Base-by-base conservation (phyloP, 495 filamentous ascomycete species). In the Neurospora sp. region DNA sequence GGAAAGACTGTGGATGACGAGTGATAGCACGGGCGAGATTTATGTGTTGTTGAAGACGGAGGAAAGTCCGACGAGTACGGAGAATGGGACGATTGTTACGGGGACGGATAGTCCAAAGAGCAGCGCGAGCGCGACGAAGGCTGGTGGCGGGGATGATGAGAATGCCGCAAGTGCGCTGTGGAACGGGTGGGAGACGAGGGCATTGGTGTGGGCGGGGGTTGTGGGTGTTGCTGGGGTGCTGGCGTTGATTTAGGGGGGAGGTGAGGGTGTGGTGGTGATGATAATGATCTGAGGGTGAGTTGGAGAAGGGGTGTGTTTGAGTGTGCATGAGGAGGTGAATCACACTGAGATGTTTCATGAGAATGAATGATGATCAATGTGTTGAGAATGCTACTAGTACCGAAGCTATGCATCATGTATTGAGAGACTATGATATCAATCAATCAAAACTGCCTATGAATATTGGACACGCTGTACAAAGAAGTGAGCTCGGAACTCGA, bases 21-120 rank as follows among this genome's bases (percentile, higher is more conserved):
- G 80, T 2, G 86, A 88, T 73, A 70, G 80, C 5, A 88, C 84
- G 61, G 86, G 86, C 14, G 86, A 88, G 78, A 82, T 88, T 27
- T 87, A 83, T 70, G 84, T 88, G 3, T 48, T 88, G 14, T 39
- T 73, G 44, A 74, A 75, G 72, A 71, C 46, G n/a, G 48, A 53
- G 38, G 40, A 68, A 5, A 39, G 1, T 0, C 70, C 76, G n/a
- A 73, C 76, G 9, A 42, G 46, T 8, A 74, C 75, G 70, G 71
- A 71, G 14, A 72, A 71, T 44, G 76, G 76, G 37, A 76, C 70
- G 35, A 72, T 77, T 69, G 74, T 77, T 27, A 72, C 71, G 44
- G 71, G 72, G 37, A 76, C 71, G 72, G 44, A 22, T 31, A 14
- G 12, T 27, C 16, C 27, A 5, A 5, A 37, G 35, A 37, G 35